These are phyloP conservation scores for Rhizopus microsporus DNA, from an alignment of 371 early-diverging fungal species.

Conservation along the genomic window DNA sequence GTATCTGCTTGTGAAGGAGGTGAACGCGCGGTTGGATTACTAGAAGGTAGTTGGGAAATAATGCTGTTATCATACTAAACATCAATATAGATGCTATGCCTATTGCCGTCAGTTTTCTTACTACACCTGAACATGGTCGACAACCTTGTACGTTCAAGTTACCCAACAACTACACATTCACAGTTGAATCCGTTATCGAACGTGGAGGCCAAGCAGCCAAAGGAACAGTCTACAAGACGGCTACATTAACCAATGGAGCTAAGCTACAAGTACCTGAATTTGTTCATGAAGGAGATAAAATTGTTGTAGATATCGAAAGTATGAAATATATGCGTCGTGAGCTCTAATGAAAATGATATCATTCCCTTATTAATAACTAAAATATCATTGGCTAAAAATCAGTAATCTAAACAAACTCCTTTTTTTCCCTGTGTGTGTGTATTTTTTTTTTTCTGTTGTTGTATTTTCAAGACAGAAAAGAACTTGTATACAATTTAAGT, in stretches of 20 bases:
- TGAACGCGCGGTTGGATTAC: slow-evolving; percentile 33
- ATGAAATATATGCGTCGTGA: slow-evolving; percentile 65
- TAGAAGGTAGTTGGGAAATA: slow-evolving; percentile 38
- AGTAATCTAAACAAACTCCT: not conserved
- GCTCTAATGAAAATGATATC: slow-evolving; percentile 9
- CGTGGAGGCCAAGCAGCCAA: slow-evolving; percentile 69
- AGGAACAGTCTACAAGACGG: slow-evolving; percentile 73
- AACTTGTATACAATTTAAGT: no score
- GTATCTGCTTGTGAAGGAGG: slow-evolving; percentile 62
- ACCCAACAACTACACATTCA: slow-evolving; percentile 43
- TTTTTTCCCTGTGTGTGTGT: not conserved
- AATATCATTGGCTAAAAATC: not conserved
- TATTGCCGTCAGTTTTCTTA: slow-evolving; percentile 45
- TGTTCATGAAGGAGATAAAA: slow-evolving; percentile 73
- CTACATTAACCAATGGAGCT: slow-evolving; percentile 72
- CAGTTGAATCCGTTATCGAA: slow-evolving; percentile 40
- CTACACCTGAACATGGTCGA: slow-evolving; percentile 46
- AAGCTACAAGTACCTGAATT: slow-evolving; percentile 81
- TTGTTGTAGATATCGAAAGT: slow-evolving; percentile 74
- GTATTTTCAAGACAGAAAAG: no score
- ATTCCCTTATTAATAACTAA: not conserved
- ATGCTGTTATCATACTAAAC: not conserved
- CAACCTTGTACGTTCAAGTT: slow-evolving; percentile 44
- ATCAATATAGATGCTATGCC: slow-evolving; percentile 45
- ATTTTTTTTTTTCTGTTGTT: not conserved